Evolutionary conservation across 805 yeast species (phyloP), one percentile per base, ranked within the genome.

Genomic region (Candida easanensis): DNA sequence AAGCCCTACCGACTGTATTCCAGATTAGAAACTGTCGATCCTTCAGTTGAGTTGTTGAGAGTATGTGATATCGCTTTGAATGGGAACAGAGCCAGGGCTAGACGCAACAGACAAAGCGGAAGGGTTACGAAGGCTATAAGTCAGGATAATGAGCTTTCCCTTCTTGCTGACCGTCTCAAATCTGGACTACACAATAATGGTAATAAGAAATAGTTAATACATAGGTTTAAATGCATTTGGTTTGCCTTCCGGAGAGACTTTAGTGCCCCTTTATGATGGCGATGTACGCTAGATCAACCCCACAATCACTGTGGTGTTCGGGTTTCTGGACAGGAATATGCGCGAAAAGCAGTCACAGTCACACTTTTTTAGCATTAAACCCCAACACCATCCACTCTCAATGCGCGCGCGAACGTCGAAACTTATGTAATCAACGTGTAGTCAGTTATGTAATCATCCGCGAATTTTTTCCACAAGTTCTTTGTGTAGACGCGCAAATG

Each of bases 401-500:
- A 16, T 19, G n/a, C 10, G 5, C 20, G 20, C 33, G 19, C 19
- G 14, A 16, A 14, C 31, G 6, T n/a, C 16, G 5, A 9, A 6
- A 13, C 23, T 44, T 36, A 44, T 34, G 36, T 44, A 37, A 44
- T 21, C 27, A 11, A 5, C 16, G 0, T 9, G 8, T 8, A 6
- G 1, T 3, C 4, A 41, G 31, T 44, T 32, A 44, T 25, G 33
- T 39, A 45, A 45, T 9, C n/a, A 17, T n/a, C 31, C 25, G 26
- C 30, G 15, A 23, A 25, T 46, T 45, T 38, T 40, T 16, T 30
- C 13, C 16, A 9, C 7, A 17, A 7, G 14, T 15, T 31, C 27
- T 21, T 25, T 28, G 41, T 17, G 40, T 30, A 32, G 49, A 48
- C 52, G 42, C 50, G 38, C 48, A 49, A 45, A 45, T 39, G 11